Percentiles rank a stretch among this genome's conserved stretches.
phyloP scores from a whole-genome alignment of 257 asterid species.

The Solanum pinnatisectum region DNA sequence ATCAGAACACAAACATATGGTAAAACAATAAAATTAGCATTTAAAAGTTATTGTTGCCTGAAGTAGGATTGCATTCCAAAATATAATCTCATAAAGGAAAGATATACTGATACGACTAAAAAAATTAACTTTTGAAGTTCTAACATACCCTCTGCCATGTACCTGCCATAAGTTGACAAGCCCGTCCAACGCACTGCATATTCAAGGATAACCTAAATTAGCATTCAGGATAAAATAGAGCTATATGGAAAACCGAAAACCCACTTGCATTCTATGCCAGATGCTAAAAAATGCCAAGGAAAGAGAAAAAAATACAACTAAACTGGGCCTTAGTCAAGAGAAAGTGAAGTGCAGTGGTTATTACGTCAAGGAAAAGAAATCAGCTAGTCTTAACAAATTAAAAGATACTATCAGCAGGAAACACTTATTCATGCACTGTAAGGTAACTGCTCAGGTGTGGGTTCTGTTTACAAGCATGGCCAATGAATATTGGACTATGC shows the following conservation, averaged over 20 bases:
- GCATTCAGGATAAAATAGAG: neutral
- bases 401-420: neutral
- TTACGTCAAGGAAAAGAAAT: neutral
- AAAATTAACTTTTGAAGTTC: neutral
- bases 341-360: neutral
- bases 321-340: neutral
- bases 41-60: neutral
- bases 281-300: neutral
- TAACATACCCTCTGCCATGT: conserved; percentile 64
- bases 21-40: neutral
- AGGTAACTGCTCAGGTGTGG: too few species aligned
- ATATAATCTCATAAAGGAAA: neutral
- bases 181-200: conserved; percentile 91
- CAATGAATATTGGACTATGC: too few species aligned
- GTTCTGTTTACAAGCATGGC: too few species aligned
- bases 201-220: neutral
- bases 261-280: neutral
- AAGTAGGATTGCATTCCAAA: neutral
- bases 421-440: too few species aligned
- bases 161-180: conserved; percentile 81
- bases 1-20: neutral
- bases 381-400: neutral
- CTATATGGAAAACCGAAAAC: neutral
- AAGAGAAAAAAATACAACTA: neutral
- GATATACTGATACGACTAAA: neutral